phyloP scores from a whole-genome alignment of 495 filamentous ascomycete genomes.

The Trichoderma virens region DNA sequence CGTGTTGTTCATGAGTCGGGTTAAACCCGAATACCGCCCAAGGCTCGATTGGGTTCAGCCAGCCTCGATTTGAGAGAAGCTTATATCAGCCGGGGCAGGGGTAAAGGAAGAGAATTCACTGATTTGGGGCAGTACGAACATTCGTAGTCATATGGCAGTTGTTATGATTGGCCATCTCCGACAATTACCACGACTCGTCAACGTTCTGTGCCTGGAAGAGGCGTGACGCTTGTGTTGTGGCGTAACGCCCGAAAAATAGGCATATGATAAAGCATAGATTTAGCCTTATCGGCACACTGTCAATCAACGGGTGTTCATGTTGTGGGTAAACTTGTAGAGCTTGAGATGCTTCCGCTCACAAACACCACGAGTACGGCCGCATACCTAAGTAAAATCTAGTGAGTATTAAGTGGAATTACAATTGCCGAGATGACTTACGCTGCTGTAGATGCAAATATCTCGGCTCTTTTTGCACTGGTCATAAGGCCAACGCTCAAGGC shows the following conservation, averaged over 20 bases:
- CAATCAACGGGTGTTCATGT: neutral
- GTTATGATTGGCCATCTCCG: neutral
- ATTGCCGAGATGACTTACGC: slow-evolving; percentile 10
- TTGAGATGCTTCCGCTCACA: slow-evolving; percentile 9
- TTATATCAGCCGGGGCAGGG: neutral
- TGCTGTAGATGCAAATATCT: slow-evolving; percentile 15
- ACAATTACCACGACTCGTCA: neutral
- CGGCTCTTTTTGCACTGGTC: slow-evolving; percentile 15
- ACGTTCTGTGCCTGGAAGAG: neutral
- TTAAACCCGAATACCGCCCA: neutral
- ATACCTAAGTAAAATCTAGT: slow-evolving; percentile 9
- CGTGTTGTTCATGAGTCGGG: neutral
- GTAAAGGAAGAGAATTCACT: neutral
- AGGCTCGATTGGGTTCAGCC: neutral
- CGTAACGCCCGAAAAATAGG: neutral
- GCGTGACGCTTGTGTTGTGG: neutral
- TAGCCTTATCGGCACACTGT: neutral
- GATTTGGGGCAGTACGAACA: neutral
- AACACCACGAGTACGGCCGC: slow-evolving; percentile 17
- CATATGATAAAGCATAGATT: neutral
- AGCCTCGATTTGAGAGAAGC: neutral
- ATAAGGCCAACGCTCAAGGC: slow-evolving; percentile 13
- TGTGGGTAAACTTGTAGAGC: neutral
- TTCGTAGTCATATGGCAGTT: neutral
- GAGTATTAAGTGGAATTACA: neutral